These are phyloP conservation scores for Boletales sp. DNA, from an alignment of 768 basidiomycete species.

Conservation along the genomic window DNA sequence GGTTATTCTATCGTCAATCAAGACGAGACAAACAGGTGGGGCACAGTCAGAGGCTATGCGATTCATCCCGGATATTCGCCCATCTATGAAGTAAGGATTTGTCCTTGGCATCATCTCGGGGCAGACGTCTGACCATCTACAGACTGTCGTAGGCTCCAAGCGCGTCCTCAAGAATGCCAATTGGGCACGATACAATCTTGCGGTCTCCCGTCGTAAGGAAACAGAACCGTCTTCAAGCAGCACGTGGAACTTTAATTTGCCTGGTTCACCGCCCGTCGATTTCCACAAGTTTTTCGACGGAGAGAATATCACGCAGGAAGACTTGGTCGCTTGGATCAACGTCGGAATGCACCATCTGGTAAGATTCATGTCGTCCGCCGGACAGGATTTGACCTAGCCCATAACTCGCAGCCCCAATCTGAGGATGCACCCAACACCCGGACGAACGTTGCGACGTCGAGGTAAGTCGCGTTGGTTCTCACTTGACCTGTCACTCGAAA, in stretches of 20 bases:
- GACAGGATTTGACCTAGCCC: neutral
- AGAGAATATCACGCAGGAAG: conserved; percentile 60
- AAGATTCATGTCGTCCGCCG: conserved; percentile 3
- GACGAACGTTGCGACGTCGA: conserved; percentile 52
- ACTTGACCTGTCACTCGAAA: neutral
- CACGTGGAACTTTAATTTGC: conserved; percentile 64
- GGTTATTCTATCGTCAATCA: conserved; percentile 55
- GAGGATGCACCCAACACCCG: conserved; percentile 64
- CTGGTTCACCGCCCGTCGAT: conserved; percentile 51
- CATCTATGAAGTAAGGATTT: conserved; percentile 41
- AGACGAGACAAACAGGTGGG: conserved; percentile 54
- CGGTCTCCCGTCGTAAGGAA: conserved; percentile 57
- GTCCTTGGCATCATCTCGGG: neutral
- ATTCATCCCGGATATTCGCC: conserved; percentile 59
- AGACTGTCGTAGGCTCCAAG: conserved; percentile 60
- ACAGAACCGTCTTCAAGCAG: conserved; percentile 54
- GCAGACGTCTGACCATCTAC: conserved; percentile 1
- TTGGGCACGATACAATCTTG: conserved; percentile 63
- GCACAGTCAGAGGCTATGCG: conserved; percentile 53
- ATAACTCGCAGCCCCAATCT: conserved; percentile 46
- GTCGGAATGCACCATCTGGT: conserved; percentile 66
- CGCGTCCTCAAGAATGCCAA: conserved; percentile 58
- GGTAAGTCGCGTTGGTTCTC: conserved; percentile 28
- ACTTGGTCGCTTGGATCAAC: conserved; percentile 65
- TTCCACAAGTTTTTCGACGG: conserved; percentile 64